Evolutionary conservation across 306 rosid genomes (phyloP), one percentile per base, ranked within the genome.

Genomic region (Vigna radiata): DNA sequence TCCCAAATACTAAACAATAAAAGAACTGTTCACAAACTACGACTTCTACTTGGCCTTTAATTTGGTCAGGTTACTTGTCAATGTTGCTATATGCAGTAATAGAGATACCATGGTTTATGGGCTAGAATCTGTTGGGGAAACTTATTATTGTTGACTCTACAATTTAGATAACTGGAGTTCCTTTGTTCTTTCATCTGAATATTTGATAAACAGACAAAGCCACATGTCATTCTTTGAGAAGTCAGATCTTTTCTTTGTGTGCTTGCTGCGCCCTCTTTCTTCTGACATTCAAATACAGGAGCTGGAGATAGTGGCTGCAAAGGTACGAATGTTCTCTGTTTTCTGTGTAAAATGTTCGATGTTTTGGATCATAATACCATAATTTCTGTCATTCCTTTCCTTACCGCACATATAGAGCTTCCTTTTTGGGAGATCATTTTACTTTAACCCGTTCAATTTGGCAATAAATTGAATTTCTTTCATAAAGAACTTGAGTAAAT

Each of bases 221-320:
- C 96, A 87, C 81, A 78, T 87, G 84, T 48, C 87, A 37, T 90
- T 95, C 81, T 92, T 86, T 87, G 93, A 87, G 76, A 95, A 95
- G 88, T 92, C 97, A 5, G 91, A 90, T 80, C 80, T 95, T 47
- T 95, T 83, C 86, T 88, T 95, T 48, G 81, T 92, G 59, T 92
- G 98, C 89, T 61, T 90, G 89, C 19, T 90, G 86, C 90, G 68
- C 44, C 92, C 96, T 23, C 85, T 88, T 74, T 83, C 97, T 68
- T 88, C 50, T 48, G 87, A 88, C 78, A 90, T 92, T 76, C 85
- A 87, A 79, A 73, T 43, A 79, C 96, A 95, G 73, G 97, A 95
- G 37, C 2, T 46, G 33, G 97, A 95, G 84, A 86, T 95, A 75
- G 97, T 85, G 68, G 97, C 87, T 63, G 96, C 96, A 62, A 56